Percentiles rank a stretch among this genome's conserved stretches.
Evolutionary conservation across 2,329 filamentous ascomycete species (phyloP).

Genomic region (Ophiostoma triangulosporum): DNA sequence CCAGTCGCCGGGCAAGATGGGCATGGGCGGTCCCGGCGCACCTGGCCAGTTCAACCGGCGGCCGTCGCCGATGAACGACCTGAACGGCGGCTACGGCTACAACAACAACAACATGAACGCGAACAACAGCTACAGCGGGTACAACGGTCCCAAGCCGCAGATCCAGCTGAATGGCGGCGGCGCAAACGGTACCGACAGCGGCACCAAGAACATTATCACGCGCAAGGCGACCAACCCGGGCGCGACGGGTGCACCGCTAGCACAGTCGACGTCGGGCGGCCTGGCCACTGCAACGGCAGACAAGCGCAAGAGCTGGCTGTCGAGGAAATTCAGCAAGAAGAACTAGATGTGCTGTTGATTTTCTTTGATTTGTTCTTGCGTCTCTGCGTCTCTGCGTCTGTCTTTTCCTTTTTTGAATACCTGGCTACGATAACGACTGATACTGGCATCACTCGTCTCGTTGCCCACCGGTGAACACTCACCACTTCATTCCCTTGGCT

Average conservation of each 20-base stretch:
- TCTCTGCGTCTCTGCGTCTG: neutral
- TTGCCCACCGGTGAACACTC: conserved; percentile 2
- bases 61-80: conserved; percentile 3
- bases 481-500: neutral
- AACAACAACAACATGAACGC: conserved; percentile 13
- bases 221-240: conserved; percentile 22
- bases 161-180: neutral
- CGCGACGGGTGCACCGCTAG: conserved; percentile 16
- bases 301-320: conserved; percentile 86
- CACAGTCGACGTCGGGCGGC: neutral
- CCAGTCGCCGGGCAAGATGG: conserved; percentile 12
- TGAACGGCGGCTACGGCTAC: neutral
- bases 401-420: neutral
- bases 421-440: neutral
- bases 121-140: conserved; percentile 1
- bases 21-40: conserved; percentile 27
- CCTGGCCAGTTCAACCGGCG: neutral
- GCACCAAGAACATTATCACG: conserved; percentile 4
- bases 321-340: conserved; percentile 62
- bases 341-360: conserved; percentile 8
- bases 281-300: conserved; percentile 27
- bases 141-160: conserved; percentile 1
- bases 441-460: neutral
- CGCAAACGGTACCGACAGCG: neutral
- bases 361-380: neutral